Conservation (phyloP, 2,329 filamentous ascomycete genomes). For the Monosporascus sp. region DNA sequence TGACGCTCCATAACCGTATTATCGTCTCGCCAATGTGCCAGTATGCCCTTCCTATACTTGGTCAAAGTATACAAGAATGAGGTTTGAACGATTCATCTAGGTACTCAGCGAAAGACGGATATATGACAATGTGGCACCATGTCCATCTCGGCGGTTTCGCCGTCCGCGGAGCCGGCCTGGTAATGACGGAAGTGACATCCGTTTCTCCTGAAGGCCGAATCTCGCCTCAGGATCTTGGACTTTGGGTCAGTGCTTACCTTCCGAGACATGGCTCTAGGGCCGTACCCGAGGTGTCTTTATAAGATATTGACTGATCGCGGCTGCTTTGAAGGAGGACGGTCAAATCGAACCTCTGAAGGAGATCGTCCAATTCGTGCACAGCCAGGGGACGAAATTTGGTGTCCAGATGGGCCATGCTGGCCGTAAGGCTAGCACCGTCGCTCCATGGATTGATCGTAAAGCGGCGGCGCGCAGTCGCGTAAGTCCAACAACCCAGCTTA, state of each 20-base stretch:
- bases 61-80: neutral
- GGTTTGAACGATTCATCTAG: constrained; percentile 1
- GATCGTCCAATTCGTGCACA: constrained; percentile 24
- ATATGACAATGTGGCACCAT: constrained; percentile 37
- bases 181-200: constrained; percentile 25
- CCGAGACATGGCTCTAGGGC: neutral
- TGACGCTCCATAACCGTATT: constrained; percentile 40
- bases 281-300: too few relatives aligned
- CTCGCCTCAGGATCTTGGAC: constrained; percentile 28
- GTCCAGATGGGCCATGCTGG: constrained; percentile 27
- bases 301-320: neutral
- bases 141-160: constrained; percentile 34
- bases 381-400: constrained; percentile 22
- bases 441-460: constrained; percentile 16
- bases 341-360: constrained; percentile 26
- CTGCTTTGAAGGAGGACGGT: constrained; percentile 20
- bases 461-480: constrained; percentile 12
- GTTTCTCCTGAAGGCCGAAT: constrained; percentile 28
- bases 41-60: constrained; percentile 1
- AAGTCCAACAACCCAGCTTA: neutral
- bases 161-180: constrained; percentile 26
- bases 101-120: constrained; percentile 36
- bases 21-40: constrained; percentile 44
- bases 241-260: constrained; percentile 12
- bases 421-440: constrained; percentile 22